phyloP scores from a whole-genome alignment of 1,139 yeast species.

The Magnusiomyces paraingens region DNA sequence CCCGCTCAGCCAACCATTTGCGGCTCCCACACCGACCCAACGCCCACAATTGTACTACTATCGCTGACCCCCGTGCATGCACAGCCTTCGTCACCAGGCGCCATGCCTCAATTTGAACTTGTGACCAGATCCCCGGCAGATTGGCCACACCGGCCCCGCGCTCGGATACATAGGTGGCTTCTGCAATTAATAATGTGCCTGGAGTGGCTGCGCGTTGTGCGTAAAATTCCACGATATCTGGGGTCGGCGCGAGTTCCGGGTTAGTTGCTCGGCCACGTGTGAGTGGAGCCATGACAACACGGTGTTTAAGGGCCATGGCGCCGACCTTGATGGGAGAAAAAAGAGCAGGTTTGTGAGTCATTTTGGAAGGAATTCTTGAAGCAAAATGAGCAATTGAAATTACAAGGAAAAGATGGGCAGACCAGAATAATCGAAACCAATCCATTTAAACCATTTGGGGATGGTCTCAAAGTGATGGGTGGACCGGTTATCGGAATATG shows the following conservation, averaged over 20 bases:
- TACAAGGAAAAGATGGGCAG: too few species aligned
- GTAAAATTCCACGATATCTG: conserved; percentile 45
- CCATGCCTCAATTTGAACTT: conserved; percentile 39
- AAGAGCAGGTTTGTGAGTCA: conserved; percentile 11
- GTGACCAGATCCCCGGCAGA: conserved; percentile 42
- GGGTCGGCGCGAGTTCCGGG: conserved; percentile 35
- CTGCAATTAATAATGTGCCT: conserved; percentile 45
- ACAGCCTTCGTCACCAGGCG: conserved; percentile 32
- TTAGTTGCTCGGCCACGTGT: conserved; percentile 36
- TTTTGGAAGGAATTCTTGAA: too few species aligned
- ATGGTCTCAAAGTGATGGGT: too few species aligned
- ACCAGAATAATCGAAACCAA: too few species aligned
- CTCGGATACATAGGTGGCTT: conserved; percentile 38
- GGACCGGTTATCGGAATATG: too few species aligned
- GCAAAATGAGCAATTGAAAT: too few species aligned
- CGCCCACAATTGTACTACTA: conserved; percentile 38
- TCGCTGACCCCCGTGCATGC: conserved; percentile 35
- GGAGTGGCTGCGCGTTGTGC: conserved; percentile 45
- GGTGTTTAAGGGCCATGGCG: conserved; percentile 27
- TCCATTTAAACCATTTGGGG: too few species aligned
- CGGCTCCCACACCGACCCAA: conserved; percentile 36
- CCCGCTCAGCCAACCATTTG: conserved; percentile 32
- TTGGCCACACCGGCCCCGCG: conserved; percentile 30
- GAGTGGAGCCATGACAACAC: conserved; percentile 46
- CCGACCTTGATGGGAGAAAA: conserved; percentile 31